Evolutionary conservation across 2,329 filamentous ascomycete species (phyloP).

Genomic region (Aspergillus phoenicis): DNA sequence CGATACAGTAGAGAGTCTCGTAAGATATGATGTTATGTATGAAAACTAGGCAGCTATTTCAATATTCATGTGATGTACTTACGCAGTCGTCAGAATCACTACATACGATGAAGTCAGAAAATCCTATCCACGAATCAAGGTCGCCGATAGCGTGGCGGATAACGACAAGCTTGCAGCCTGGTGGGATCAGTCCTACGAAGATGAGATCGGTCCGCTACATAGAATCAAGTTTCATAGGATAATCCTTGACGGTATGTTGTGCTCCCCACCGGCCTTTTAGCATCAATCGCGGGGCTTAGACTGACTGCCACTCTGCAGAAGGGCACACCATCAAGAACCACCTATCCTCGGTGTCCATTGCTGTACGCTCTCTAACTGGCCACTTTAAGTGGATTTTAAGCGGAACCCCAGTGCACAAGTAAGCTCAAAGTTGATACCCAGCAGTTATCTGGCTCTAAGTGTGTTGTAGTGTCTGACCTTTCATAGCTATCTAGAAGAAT

Average conservation of each 20-base stretch:
- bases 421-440: constrained; percentile 7
- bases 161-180: constrained; percentile 26
- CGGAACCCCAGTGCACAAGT: constrained; percentile 46
- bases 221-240: constrained; percentile 40
- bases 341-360: constrained; percentile 35
- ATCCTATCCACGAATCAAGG: constrained; percentile 34
- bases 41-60: not conserved
- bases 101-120: constrained; percentile 41
- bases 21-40: constrained; percentile 29
- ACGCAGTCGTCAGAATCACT: constrained; percentile 33
- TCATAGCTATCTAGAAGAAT: constrained; percentile 36
- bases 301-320: constrained; percentile 22
- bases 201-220: constrained; percentile 38
- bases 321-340: constrained; percentile 43
- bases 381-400: constrained; percentile 43
- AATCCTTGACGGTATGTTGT: constrained; percentile 42
- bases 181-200: constrained; percentile 28
- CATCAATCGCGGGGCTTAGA: not conserved
- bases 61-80: constrained; percentile 6
- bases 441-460: not conserved
- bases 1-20: constrained; percentile 24
- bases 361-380: constrained; percentile 38
- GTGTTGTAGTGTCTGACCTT: not conserved
- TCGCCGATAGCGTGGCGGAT: constrained; percentile 18
- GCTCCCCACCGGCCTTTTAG: not conserved